Conservation (phyloP, 116 monocot species). For the Cymodocea nodosa region DNA sequence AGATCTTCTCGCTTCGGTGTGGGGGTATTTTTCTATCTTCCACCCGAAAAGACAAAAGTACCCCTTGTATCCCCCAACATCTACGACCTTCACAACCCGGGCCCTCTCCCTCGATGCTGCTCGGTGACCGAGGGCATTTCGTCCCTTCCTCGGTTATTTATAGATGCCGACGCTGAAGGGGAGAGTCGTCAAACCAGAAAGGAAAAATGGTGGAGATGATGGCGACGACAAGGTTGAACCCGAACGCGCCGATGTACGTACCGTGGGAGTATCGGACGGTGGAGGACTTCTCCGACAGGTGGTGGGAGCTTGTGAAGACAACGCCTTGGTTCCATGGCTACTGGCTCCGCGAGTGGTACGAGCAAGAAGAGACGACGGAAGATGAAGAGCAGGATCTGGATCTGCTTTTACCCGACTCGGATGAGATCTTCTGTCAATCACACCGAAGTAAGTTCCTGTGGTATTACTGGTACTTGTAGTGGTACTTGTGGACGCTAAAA, state of each 20-base stretch:
- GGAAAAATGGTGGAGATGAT: constrained; percentile 21
- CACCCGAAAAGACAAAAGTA: neutral
- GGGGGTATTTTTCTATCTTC: neutral
- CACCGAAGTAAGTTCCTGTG: constrained; percentile 4
- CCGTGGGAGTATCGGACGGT: constrained; percentile 64
- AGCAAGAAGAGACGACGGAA: constrained; percentile 1
- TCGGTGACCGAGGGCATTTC: neutral
- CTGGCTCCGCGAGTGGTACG: constrained; percentile 47
- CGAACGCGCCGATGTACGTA: constrained; percentile 82
- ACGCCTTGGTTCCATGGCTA: constrained; percentile 81
- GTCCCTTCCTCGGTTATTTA: neutral
- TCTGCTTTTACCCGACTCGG: neutral
- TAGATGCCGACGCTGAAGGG: neutral
- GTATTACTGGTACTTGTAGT: no score
- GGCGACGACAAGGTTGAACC: constrained; percentile 38
- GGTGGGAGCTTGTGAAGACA: constrained; percentile 87
- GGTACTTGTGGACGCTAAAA: no score
- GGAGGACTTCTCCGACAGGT: constrained; percentile 88
- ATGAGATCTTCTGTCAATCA: constrained; percentile 5
- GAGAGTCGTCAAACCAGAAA: neutral
- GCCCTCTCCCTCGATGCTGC: no score
- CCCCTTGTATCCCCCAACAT: neutral
- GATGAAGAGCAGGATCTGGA: constrained; percentile 5
- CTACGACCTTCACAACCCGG: no score
- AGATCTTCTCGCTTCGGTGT: no score